Percentiles rank a stretch among this genome's conserved stretches.
Conservation (phyloP, 202 grass and related monocot genomes). For the Bolboschoenoplectus hybrid region DNA sequence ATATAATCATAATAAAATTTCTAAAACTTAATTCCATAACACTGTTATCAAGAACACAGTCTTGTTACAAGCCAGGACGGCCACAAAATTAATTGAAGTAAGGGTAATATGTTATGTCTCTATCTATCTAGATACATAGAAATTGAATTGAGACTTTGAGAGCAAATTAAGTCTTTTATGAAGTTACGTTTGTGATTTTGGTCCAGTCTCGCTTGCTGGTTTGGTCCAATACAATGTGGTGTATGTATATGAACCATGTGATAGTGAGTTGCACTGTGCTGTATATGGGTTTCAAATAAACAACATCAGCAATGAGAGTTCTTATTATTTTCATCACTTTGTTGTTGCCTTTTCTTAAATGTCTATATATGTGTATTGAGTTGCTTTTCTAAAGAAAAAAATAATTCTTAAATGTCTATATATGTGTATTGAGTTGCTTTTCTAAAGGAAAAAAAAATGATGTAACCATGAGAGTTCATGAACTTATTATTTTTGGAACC, state of each 20-base stretch:
- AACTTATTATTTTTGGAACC: background rate
- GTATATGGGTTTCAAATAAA: background rate
- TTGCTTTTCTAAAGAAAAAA: background rate
- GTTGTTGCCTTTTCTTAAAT: background rate
- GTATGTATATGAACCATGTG: no score
- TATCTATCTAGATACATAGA: slow-evolving; percentile 9
- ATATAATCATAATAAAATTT: no score
- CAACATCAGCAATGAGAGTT: background rate
- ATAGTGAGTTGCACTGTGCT: background rate
- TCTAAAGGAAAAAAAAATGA: background rate
- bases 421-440: background rate
- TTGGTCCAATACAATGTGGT: background rate
- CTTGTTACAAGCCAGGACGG: background rate
- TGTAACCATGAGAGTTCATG: background rate
- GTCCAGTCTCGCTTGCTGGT: background rate
- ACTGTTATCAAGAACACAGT: background rate
- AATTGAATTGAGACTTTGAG: background rate
- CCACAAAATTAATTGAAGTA: slow-evolving; percentile 11
- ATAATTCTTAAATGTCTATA: background rate
- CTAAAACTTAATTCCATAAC: no score
- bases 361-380: background rate
- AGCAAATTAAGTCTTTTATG: background rate
- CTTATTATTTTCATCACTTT: background rate
- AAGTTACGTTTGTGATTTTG: background rate
- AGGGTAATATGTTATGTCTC: background rate